Percentiles rank a stretch among this genome's conserved stretches.
Conservation (phyloP, 73 alveolate genomes). For the Paramecium tetraurelia region DNA sequence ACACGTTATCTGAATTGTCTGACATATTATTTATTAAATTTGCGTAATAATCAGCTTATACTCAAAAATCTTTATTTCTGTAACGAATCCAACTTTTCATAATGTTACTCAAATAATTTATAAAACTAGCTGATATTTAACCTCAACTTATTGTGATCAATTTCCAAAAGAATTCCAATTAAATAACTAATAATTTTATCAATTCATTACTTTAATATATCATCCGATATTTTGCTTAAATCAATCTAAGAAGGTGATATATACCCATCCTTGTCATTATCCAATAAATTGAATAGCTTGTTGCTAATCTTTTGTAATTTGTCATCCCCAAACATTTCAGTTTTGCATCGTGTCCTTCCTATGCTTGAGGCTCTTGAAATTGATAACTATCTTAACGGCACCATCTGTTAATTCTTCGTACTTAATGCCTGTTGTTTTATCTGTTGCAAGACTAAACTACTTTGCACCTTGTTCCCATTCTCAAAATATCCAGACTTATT, state of each 20-base stretch:
- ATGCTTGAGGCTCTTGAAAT: not conserved
- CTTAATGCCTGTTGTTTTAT: not conserved
- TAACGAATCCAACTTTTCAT: not conserved
- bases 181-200: not conserved
- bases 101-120: not conserved
- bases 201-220: not conserved
- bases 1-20: conserved; percentile 61
- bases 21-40: conserved; percentile 49
- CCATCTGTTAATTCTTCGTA: not conserved
- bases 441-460: not conserved
- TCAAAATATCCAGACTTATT: not conserved
- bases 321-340: not conserved
- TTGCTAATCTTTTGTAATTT: not conserved
- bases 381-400: not conserved
- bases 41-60: conserved; percentile 17
- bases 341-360: not conserved
- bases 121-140: not conserved
- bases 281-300: not conserved
- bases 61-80: not conserved
- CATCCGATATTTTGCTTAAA: not conserved
- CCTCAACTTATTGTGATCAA: not conserved
- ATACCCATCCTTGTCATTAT: not conserved
- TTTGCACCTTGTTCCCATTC: not conserved
- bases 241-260: not conserved
- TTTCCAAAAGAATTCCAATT: not conserved